Conservation (phyloP, 176 grass and related monocot species). For the Paspalum vaginatum region DNA sequence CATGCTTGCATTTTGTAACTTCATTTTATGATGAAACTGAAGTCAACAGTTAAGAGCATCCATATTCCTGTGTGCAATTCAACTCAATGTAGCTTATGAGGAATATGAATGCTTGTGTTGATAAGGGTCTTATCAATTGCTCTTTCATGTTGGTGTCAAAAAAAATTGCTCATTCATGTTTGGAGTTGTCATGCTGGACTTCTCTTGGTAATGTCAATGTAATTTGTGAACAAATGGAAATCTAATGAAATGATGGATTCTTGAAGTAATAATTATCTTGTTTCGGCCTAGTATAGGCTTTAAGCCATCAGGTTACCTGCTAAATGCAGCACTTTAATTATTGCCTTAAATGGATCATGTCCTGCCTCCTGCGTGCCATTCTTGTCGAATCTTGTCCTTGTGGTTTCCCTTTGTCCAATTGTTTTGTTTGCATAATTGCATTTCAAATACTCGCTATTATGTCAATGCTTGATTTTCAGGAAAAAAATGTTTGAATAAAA, state of each 20-base stretch:
- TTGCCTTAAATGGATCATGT: background rate
- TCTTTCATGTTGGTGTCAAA: constrained; percentile 23
- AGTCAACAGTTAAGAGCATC: constrained; percentile 9
- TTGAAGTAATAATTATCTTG: constrained; percentile 22
- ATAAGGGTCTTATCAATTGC: constrained; percentile 8
- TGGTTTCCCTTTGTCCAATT: constrained; percentile 8
- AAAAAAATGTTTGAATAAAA: constrained; percentile 1
- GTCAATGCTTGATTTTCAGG: background rate
- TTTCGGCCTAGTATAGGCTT: background rate
- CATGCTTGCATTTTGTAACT: background rate
- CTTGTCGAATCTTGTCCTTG: background rate
- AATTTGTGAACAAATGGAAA: constrained; percentile 28
- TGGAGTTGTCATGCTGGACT: background rate
- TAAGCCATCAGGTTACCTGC: constrained; percentile 15
- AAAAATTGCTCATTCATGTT: constrained; percentile 17
- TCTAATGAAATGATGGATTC: background rate
- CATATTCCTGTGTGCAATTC: background rate
- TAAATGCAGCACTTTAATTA: constrained; percentile 4
- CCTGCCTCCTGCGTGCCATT: background rate
- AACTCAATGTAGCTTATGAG: constrained; percentile 21
- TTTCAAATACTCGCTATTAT: constrained; percentile 21
- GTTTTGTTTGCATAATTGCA: background rate
- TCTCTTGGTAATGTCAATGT: constrained; percentile 8
- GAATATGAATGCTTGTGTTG: constrained; percentile 25
- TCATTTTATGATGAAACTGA: constrained; percentile 4